Percentiles rank a stretch among this genome's conserved stretches.
Evolutionary conservation across 1,139 yeast species (phyloP).

Genomic region (Saccharomyces hybrid): DNA sequence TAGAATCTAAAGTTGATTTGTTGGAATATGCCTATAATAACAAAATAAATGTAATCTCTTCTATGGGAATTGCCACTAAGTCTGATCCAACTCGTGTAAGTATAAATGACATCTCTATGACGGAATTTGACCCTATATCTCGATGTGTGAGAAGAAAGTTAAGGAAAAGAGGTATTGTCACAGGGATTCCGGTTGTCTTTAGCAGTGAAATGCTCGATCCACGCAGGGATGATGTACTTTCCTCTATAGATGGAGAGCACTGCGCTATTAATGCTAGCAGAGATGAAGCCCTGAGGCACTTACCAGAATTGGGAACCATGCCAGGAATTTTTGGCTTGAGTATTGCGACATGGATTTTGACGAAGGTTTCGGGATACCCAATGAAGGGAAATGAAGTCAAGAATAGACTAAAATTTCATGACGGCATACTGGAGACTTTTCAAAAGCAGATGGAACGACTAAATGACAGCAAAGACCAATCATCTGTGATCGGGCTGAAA

Average conservation of each 20-base stretch:
- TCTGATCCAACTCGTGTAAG: constrained; percentile 78
- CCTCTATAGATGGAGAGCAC: constrained; percentile 71
- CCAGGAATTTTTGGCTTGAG: constrained; percentile 95
- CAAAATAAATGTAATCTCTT: constrained; percentile 60
- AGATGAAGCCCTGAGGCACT: constrained; percentile 85
- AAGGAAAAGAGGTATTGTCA: constrained; percentile 67
- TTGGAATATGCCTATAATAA: constrained; percentile 62
- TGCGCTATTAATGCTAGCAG: constrained; percentile 76
- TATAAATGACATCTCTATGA: constrained; percentile 65
- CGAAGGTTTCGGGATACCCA: constrained; percentile 79
- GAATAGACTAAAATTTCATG: constrained; percentile 76
- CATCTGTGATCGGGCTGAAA: constrained; percentile 60
- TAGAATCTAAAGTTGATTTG: constrained; percentile 88
- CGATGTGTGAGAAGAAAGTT: constrained; percentile 78
- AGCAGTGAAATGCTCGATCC: constrained; percentile 97
- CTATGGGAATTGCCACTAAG: constrained; percentile 96
- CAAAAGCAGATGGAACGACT: constrained; percentile 77
- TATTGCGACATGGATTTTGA: constrained; percentile 74
- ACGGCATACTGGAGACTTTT: constrained; percentile 69
- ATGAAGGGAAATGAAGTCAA: constrained; percentile 85
- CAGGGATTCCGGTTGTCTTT: constrained; percentile 80
- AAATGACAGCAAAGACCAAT: constrained; percentile 58
- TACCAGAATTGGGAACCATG: constrained; percentile 93
- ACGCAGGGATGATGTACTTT: constrained; percentile 77
- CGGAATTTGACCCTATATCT: constrained; percentile 94